These are phyloP conservation scores for Colletotrichum sp. DNA, from an alignment of 2,329 filamentous ascomycete species.

Conservation along the genomic window DNA sequence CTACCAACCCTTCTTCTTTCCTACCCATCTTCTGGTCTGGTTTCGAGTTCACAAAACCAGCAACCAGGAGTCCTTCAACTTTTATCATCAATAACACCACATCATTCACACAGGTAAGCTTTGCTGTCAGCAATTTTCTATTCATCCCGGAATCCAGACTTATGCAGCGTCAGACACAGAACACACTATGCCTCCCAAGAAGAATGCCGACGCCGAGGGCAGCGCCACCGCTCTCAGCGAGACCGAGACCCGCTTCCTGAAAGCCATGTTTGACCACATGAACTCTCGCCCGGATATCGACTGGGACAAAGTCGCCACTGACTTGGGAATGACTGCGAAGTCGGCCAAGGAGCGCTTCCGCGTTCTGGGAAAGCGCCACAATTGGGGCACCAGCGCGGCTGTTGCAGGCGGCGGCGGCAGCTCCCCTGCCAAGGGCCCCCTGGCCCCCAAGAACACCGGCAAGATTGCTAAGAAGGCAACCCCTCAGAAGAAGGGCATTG, in stretches of 20 bases:
- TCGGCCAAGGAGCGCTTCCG: conserved; percentile 46
- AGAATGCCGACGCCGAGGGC: conserved; percentile 23
- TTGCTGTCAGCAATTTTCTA: background rate
- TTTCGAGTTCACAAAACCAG: background rate
- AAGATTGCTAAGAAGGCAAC: conserved; percentile 38
- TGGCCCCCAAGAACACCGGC: conserved; percentile 21
- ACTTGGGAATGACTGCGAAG: conserved; percentile 37
- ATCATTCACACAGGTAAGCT: background rate
- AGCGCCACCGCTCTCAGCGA: conserved; percentile 33
- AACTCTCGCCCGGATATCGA: conserved; percentile 44
- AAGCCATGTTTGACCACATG: conserved; percentile 47
- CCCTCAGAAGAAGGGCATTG: conserved; percentile 24
- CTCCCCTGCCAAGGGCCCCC: conserved; percentile 29
- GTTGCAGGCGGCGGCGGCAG: background rate
- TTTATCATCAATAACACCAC: background rate
- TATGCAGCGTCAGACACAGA: background rate
- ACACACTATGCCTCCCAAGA: conserved; percentile 37
- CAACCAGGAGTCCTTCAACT: background rate
- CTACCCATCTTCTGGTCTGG: background rate
- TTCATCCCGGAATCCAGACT: background rate
- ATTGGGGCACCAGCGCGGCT: conserved; percentile 36
- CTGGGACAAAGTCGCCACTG: conserved; percentile 42
- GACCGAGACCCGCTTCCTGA: conserved; percentile 42
- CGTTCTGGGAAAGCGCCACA: conserved; percentile 43
- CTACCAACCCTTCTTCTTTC: background rate